These are phyloP conservation scores for Aspergillus sojae DNA, from an alignment of 2,329 filamentous ascomycete genomes.

Conservation along the genomic window DNA sequence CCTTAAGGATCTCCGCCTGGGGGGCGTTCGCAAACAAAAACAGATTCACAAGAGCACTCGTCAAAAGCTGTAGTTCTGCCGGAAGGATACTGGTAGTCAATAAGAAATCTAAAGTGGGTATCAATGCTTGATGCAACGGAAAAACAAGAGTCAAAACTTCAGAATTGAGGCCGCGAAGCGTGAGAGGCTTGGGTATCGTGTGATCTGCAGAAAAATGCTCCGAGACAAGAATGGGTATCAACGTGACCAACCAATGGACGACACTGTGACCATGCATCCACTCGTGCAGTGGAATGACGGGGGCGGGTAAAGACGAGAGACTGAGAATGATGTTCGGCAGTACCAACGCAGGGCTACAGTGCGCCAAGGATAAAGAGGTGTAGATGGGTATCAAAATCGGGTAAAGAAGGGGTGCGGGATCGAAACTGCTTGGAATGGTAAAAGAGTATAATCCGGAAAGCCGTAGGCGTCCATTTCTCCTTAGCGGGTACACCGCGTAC, in stretches of 20 bases:
- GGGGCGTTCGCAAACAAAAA: conserved; percentile 76
- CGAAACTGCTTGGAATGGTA: conserved; percentile 75
- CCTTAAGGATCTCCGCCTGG: conserved; percentile 82
- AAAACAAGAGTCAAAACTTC: conserved; percentile 71
- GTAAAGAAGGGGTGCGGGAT: conserved; percentile 89
- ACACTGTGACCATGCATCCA: conserved; percentile 61
- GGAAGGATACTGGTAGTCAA: conserved; percentile 86
- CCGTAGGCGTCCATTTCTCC: conserved; percentile 29
- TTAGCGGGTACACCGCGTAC: conserved; percentile 58
- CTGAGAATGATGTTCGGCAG: conserved; percentile 81
- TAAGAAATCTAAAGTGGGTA: conserved; percentile 73
- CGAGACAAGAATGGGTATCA: conserved; percentile 65
- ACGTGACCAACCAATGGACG: conserved; percentile 78
- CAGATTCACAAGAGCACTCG: conserved; percentile 78
- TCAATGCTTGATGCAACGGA: conserved; percentile 78
- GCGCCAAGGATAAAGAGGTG: conserved; percentile 73
- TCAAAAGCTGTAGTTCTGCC: conserved; percentile 85
- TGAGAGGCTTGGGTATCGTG: conserved; percentile 36
- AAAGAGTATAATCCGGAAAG: conserved; percentile 49
- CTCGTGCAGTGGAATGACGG: conserved; percentile 68
- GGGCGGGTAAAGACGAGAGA: conserved; percentile 73
- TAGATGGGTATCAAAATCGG: conserved; percentile 75
- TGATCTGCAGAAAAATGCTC: conserved; percentile 43
- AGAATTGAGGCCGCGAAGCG: conserved; percentile 47
- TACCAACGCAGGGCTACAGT: conserved; percentile 62